A percentile compares a stretch with the other conserved stretches of the same genome.
phyloP scores from a whole-genome alignment of 2,329 filamentous ascomycete species.

The Cordyceps cateniannulata region DNA sequence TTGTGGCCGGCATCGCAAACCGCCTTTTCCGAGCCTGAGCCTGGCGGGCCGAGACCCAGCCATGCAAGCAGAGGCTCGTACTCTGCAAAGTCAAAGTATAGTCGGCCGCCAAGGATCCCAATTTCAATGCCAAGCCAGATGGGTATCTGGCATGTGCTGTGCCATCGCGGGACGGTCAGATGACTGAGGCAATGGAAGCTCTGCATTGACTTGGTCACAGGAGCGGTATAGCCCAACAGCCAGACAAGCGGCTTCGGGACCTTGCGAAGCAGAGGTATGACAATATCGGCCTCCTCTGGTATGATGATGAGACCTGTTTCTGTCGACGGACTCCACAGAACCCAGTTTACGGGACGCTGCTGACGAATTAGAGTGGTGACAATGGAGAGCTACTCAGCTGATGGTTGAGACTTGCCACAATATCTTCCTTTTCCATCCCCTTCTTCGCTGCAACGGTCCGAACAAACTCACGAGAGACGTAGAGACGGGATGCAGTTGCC shows the following conservation, averaged over 20 bases:
- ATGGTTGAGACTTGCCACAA: not conserved
- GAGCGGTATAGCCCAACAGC: conserved; percentile 52
- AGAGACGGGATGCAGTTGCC: not conserved
- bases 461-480: not conserved
- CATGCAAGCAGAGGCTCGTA: conserved; percentile 27
- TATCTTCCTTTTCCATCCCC: not conserved
- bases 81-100: conserved; percentile 52
- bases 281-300: conserved; percentile 54
- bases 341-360: conserved; percentile 51
- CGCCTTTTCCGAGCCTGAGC: conserved; percentile 10
- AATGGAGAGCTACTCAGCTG: too few relatives aligned
- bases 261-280: conserved; percentile 40
- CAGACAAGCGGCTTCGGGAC: conserved; percentile 24
- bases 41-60: conserved; percentile 23
- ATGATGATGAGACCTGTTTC: conserved; percentile 50
- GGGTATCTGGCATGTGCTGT: conserved; percentile 35
- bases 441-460: not conserved
- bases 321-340: conserved; percentile 46
- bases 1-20: too few relatives aligned
- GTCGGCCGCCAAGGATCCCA: conserved; percentile 52
- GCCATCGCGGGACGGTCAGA: conserved; percentile 44
- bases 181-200: conserved; percentile 49
- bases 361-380: conserved; percentile 8
- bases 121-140: conserved; percentile 51
- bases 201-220: conserved; percentile 54